Conservation (phyloP, 768 basidiomycete species). For the Russula sp. region DNA sequence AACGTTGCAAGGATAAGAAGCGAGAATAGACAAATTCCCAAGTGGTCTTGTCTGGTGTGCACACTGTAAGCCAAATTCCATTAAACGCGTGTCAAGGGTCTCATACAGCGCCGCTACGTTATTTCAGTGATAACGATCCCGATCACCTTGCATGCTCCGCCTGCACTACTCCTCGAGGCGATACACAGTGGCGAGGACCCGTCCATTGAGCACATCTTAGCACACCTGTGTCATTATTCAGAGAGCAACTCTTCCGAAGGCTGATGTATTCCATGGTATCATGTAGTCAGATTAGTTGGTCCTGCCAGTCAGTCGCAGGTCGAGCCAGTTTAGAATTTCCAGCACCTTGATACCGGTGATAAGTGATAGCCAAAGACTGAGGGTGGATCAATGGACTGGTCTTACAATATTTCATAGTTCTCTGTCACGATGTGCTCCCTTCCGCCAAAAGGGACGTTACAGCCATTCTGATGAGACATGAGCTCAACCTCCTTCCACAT, state of each 20-base stretch:
- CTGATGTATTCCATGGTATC: background rate
- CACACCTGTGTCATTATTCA: background rate
- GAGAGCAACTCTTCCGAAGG: background rate
- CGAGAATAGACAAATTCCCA: background rate
- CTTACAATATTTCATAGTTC: slow-evolving; percentile 40
- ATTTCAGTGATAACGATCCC: slow-evolving; percentile 42
- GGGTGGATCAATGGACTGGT: background rate
- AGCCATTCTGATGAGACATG: slow-evolving; percentile 1
- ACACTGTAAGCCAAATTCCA: background rate
- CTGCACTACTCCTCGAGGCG: slow-evolving; percentile 49
- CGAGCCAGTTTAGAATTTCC: slow-evolving; percentile 24
- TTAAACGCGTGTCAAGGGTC: background rate
- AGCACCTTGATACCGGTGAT: slow-evolving; percentile 29
- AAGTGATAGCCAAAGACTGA: background rate
- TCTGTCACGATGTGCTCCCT: slow-evolving; percentile 33
- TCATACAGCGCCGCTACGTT: slow-evolving; percentile 4
- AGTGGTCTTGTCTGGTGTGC: slow-evolving; percentile 17
- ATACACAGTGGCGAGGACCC: slow-evolving; percentile 17
- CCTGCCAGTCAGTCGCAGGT: background rate
- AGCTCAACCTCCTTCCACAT: background rate
- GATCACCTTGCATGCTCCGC: slow-evolving; percentile 54
- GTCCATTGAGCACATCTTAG: slow-evolving; percentile 3
- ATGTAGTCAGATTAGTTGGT: background rate
- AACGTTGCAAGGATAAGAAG: background rate
- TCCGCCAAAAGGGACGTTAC: slow-evolving; percentile 1